Conservation (phyloP, 306 rosid genomes). For the Psophocarpus tetragonolobus region DNA sequence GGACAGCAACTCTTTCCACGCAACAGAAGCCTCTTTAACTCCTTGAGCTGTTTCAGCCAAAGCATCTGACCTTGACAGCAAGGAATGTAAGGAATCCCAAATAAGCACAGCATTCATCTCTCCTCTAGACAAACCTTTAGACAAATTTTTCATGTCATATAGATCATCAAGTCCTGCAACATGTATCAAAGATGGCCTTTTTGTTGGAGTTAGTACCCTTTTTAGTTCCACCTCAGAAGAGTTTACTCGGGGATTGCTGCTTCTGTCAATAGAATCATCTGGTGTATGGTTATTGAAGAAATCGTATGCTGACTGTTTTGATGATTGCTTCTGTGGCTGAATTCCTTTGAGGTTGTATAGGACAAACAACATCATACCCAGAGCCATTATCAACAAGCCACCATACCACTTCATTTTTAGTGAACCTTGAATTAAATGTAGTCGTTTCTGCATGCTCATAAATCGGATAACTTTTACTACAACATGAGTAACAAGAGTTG, state of each 20-base stretch:
- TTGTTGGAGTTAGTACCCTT: constrained; percentile 29
- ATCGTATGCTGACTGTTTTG: constrained; percentile 59
- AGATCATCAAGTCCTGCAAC: constrained; percentile 67
- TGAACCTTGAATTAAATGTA: constrained; percentile 33
- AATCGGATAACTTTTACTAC: constrained; percentile 4
- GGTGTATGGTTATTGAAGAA: constrained; percentile 59
- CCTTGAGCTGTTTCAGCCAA: constrained; percentile 83
- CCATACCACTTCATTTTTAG: constrained; percentile 85
- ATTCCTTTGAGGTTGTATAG: constrained; percentile 56
- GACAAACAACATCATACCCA: constrained; percentile 56
- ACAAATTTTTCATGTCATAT: constrained; percentile 44
- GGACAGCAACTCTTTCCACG: constrained; percentile 71
- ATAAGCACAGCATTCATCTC: constrained; percentile 59
- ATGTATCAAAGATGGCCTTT: constrained; percentile 52
- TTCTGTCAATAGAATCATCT: constrained; percentile 35
- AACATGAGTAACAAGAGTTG: constrained; percentile 4
- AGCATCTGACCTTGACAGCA: constrained; percentile 79
- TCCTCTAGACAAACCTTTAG: constrained; percentile 44
- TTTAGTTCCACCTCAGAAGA: constrained; percentile 35
- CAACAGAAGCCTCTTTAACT: constrained; percentile 84
- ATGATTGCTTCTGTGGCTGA: constrained; percentile 56
- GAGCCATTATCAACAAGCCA: constrained; percentile 66
- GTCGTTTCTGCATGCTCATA: constrained; percentile 39
- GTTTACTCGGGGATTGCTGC: constrained; percentile 20
- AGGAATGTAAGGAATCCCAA: constrained; percentile 62